Evolutionary conservation across 164 flowering plant species (phyloP).

Genomic region (Litsea cubeba): DNA sequence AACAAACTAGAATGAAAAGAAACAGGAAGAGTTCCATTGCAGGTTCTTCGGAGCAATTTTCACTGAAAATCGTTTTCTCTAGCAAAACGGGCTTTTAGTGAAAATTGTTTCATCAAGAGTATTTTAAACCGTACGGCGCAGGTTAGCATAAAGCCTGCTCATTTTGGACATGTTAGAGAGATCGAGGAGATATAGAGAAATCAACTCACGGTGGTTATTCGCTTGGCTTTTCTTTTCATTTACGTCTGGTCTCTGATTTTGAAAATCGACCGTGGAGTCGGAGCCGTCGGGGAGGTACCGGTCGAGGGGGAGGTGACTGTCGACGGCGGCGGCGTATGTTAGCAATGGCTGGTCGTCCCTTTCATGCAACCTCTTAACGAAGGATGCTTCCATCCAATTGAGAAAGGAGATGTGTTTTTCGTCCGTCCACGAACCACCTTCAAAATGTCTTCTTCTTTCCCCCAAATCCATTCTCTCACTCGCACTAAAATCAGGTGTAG

Average conservation of each 20-base stretch:
- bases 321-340: not conserved
- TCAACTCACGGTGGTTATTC: not conserved
- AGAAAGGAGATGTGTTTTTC: constrained; percentile 53
- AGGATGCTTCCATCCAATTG: constrained; percentile 50
- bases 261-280: constrained; percentile 50
- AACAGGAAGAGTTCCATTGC: not conserved
- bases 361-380: constrained; percentile 45
- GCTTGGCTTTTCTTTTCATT: constrained; percentile 9
- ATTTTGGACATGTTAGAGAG: not conserved
- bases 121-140: too few relatives aligned
- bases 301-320: constrained; percentile 30
- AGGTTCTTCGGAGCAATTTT: too few relatives aligned
- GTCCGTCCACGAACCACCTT: constrained; percentile 45
- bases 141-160: too few relatives aligned
- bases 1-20: not conserved
- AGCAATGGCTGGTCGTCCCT: constrained; percentile 4
- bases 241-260: not conserved
- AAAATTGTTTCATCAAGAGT: too few relatives aligned
- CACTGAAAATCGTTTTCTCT: too few relatives aligned
- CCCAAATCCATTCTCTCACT: not conserved
- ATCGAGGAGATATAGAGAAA: not conserved
- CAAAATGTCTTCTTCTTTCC: not conserved
- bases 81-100: too few relatives aligned
- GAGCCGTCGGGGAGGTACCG: constrained; percentile 49
- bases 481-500: too few relatives aligned